A percentile compares a stretch with the other conserved stretches of the same genome.
These are phyloP conservation scores for Crepidotus sp. DNA, from an alignment of 1,284 basidiomycete genomes.

Conservation along the genomic window DNA sequence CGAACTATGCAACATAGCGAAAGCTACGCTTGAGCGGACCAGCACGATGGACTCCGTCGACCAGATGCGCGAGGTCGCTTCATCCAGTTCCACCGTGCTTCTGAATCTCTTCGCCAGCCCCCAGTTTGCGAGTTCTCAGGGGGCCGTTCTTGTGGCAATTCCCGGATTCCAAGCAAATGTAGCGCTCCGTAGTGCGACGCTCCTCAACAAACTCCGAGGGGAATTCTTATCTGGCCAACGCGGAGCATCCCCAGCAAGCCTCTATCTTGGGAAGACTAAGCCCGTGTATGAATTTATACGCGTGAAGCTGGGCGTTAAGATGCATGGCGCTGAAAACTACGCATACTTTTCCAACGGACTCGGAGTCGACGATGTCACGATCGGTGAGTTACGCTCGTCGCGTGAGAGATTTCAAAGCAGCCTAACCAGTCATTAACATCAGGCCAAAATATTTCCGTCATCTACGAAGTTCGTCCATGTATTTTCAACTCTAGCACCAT, in stretches of 20 bases:
- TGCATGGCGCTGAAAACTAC: slow-evolving; percentile 68
- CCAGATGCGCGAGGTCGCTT: slow-evolving; percentile 59
- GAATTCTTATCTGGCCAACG: slow-evolving; percentile 47
- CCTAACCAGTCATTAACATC: background rate
- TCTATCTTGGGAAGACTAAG: slow-evolving; percentile 56
- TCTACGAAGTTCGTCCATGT: slow-evolving; percentile 45
- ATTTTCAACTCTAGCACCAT: background rate
- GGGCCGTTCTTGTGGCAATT: slow-evolving; percentile 25
- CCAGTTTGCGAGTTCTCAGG: slow-evolving; percentile 2
- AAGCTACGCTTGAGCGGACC: slow-evolving; percentile 52
- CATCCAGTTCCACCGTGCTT: slow-evolving; percentile 48
- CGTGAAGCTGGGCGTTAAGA: slow-evolving; percentile 52
- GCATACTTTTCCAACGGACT: slow-evolving; percentile 44
- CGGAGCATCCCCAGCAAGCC: slow-evolving; percentile 50
- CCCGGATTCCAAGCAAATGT: slow-evolving; percentile 44
- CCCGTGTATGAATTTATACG: slow-evolving; percentile 67
- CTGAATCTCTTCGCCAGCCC: slow-evolving; percentile 42
- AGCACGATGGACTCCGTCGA: slow-evolving; percentile 62
- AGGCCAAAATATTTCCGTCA: slow-evolving; percentile 43
- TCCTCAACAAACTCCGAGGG: slow-evolving; percentile 42
- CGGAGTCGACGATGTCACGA: slow-evolving; percentile 50
- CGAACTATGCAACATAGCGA: slow-evolving; percentile 32
- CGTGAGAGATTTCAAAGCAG: too few species aligned
- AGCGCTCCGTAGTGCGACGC: slow-evolving; percentile 33
- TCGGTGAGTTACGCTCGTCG: slow-evolving; percentile 38